A percentile compares a stretch with the other conserved stretches of the same genome.
Evolutionary conservation across 352 stramenopile species (phyloP).

Genomic region (Pythium dissotocum): DNA sequence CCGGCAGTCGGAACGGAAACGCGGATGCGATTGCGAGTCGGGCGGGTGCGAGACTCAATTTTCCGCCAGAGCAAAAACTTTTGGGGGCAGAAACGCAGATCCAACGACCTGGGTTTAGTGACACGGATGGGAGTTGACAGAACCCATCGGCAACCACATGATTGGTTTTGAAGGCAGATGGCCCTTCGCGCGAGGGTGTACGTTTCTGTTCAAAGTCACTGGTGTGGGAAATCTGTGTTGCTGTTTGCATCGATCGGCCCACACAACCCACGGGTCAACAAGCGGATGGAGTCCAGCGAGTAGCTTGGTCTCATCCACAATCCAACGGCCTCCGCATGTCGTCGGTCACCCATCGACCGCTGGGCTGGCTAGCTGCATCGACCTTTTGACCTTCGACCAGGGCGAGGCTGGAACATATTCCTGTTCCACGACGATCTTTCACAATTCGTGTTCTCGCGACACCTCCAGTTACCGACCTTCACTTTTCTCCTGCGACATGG

Average conservation of each 20-base stretch:
- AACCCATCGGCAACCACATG: background rate
- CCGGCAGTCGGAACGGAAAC: background rate
- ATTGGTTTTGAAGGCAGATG: background rate
- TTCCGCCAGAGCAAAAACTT: background rate
- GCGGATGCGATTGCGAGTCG: slow-evolving; percentile 1
- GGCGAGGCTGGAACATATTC: background rate
- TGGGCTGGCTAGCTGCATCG: background rate
- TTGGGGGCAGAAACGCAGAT: background rate
- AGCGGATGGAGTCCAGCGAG: background rate
- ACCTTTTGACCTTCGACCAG: too few relatives aligned
- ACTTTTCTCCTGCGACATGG: background rate
- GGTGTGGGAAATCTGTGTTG: background rate
- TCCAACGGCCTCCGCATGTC: background rate
- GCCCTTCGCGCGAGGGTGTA: background rate
- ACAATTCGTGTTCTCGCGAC: background rate
- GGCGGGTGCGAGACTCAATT: background rate
- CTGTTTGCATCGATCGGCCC: background rate
- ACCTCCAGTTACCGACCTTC: background rate
- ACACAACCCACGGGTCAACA: background rate
- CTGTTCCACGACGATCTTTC: background rate
- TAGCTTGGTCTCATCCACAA: background rate
- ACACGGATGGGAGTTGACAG: background rate
- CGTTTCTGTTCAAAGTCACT: background rate
- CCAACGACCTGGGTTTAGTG: background rate
- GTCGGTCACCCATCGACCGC: background rate